Percentiles rank a stretch among this genome's conserved stretches.
phyloP scores from a whole-genome alignment of 2,329 filamentous ascomycete species.

The Dactylellina drechsleri region DNA sequence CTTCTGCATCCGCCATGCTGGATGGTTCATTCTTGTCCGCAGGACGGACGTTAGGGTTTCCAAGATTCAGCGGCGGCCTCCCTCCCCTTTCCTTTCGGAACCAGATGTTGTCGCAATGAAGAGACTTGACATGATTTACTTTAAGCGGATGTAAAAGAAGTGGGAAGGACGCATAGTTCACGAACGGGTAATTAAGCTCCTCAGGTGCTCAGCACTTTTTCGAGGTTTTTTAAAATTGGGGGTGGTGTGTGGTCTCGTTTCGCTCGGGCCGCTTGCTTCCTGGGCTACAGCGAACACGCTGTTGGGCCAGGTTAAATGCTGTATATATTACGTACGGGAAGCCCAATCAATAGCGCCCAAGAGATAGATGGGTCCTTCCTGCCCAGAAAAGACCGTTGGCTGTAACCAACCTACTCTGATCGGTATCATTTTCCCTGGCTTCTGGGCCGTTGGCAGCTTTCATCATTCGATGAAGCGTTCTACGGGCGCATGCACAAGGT shows the following conservation, averaged over 20 bases:
- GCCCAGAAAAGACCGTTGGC: conserved; percentile 37
- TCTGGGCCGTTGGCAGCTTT: conserved; percentile 24
- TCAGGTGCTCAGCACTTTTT: conserved; percentile 53
- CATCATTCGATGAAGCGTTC: conserved; percentile 33
- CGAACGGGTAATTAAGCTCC: conserved; percentile 55
- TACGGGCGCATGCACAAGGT: conserved; percentile 1
- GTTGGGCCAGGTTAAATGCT: background rate
- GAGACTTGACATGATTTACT: conserved; percentile 54
- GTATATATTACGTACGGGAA: conserved; percentile 43
- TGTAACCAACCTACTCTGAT: too few species aligned
- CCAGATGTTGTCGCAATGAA: conserved; percentile 53
- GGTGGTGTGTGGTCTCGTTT: conserved; percentile 52
- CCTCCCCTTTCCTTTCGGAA: conserved; percentile 55
- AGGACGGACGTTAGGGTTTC: conserved; percentile 37
- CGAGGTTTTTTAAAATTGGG: conserved; percentile 50
- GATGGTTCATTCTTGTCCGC: conserved; percentile 54
- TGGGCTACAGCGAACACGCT: conserved; percentile 10
- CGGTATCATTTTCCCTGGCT: conserved; percentile 27
- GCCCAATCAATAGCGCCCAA: conserved; percentile 13
- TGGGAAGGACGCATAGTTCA: conserved; percentile 53
- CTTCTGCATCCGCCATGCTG: conserved; percentile 54
- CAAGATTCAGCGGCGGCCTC: conserved; percentile 50
- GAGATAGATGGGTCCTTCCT: conserved; percentile 35
- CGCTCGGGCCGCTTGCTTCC: conserved; percentile 52
- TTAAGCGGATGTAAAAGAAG: conserved; percentile 53